Percentiles rank a stretch among this genome's conserved stretches.
These are phyloP conservation scores for Metschnikowia henanensis DNA, from an alignment of 805 yeast genomes.

Conservation along the genomic window DNA sequence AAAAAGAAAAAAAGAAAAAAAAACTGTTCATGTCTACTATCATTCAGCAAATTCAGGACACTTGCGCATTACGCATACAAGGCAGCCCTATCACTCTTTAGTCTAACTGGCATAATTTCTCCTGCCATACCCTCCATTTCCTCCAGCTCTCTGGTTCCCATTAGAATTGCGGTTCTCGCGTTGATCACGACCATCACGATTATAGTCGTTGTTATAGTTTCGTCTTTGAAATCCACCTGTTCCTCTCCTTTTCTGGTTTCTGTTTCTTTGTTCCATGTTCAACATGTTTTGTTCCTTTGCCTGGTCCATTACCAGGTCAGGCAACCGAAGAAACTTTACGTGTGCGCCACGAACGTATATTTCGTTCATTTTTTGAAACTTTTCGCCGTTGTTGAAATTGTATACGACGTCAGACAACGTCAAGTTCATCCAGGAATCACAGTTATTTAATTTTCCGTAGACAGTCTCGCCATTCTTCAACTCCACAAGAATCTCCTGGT, in stretches of 20 bases:
- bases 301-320: constrained; percentile 72
- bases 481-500: constrained; percentile 84
- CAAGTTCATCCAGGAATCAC: constrained; percentile 96
- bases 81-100: constrained; percentile 1
- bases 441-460: constrained; percentile 78
- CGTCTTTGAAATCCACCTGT: constrained; percentile 30
- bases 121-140: constrained; percentile 17
- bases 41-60: constrained; percentile 1
- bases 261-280: constrained; percentile 49
- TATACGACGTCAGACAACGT: constrained; percentile 76
- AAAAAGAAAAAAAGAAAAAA: not conserved
- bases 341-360: constrained; percentile 84
- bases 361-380: constrained; percentile 64
- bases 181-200: constrained; percentile 17
- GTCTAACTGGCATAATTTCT: constrained; percentile 12
- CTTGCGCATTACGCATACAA: not conserved
- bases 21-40: not conserved
- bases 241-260: constrained; percentile 45
- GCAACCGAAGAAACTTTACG: constrained; percentile 74
- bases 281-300: constrained; percentile 65
- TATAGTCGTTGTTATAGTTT: constrained; percentile 24
- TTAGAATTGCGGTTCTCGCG: constrained; percentile 16
- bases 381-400: constrained; percentile 59
- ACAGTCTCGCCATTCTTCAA: constrained; percentile 89
- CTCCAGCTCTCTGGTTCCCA: constrained; percentile 18